Evolutionary conservation across 768 basidiomycete species (phyloP).

Genomic region (Lactarius psammicola): DNA sequence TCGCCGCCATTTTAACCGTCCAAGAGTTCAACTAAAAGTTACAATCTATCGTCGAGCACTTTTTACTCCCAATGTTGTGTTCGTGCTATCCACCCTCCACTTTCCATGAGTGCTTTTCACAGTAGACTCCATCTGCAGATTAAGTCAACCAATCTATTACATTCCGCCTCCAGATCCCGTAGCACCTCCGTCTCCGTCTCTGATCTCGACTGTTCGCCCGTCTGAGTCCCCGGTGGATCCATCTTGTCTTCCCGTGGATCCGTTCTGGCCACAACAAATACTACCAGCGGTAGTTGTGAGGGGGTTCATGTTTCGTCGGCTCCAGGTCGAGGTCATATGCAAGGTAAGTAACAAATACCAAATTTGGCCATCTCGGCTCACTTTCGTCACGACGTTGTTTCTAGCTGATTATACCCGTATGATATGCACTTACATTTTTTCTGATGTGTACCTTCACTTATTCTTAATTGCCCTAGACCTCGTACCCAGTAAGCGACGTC

Average conservation of each 20-base stretch:
- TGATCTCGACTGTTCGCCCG: background rate
- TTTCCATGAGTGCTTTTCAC: background rate
- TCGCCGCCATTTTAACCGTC: background rate
- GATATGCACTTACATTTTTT: background rate
- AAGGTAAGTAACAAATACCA: background rate
- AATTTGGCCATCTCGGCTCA: background rate
- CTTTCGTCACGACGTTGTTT: background rate
- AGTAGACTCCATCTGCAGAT: background rate
- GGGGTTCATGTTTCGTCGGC: constrained; percentile 13
- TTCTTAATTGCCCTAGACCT: background rate
- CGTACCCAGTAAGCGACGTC: constrained; percentile 1
- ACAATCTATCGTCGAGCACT: constrained; percentile 14
- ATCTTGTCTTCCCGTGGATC: background rate
- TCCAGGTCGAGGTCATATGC: constrained; percentile 21
- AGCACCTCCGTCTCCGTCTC: background rate
- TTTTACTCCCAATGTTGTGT: constrained; percentile 11
- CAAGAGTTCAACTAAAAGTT: constrained; percentile 11
- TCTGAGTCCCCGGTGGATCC: background rate
- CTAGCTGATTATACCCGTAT: constrained; percentile 18
- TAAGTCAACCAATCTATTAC: constrained; percentile 4
- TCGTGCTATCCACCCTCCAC: constrained; percentile 2
- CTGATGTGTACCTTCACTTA: background rate
- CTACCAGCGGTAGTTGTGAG: constrained; percentile 9
- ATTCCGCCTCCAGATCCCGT: background rate
- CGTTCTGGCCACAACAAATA: constrained; percentile 11